Percentiles rank a stretch among this genome's conserved stretches.
phyloP scores from a whole-genome alignment of 2,329 filamentous ascomycete species.

The Xylariales sp. region DNA sequence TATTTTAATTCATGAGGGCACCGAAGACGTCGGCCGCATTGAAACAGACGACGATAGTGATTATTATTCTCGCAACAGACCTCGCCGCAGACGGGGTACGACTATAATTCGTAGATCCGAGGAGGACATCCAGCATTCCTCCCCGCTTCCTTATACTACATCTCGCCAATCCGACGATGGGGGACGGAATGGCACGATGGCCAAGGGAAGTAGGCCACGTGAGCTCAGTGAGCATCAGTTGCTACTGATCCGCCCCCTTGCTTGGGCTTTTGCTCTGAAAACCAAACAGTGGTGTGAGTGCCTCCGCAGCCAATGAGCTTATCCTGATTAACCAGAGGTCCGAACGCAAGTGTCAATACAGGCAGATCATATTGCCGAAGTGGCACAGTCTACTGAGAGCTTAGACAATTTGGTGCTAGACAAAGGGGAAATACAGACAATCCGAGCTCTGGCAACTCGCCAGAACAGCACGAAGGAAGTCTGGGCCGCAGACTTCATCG shows the following conservation, averaged over 20 bases:
- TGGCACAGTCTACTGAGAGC: neutral
- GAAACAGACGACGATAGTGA: no score
- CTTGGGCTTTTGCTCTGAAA: constrained; percentile 16
- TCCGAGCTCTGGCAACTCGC: constrained; percentile 22
- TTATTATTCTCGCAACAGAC: no score
- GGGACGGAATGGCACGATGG: no score
- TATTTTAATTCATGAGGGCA: no score
- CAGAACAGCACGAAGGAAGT: constrained; percentile 26
- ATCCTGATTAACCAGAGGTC: no score
- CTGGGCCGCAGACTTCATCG: constrained; percentile 32
- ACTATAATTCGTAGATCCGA: no score
- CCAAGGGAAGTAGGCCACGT: neutral
- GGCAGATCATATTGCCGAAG: constrained; percentile 10
- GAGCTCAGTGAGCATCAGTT: constrained; percentile 24
- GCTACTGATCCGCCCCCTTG: neutral
- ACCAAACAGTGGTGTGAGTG: constrained; percentile 30
- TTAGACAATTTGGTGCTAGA: constrained; percentile 14
- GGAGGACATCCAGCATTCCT: no score
- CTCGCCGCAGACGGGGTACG: no score
- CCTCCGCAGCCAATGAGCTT: no score
- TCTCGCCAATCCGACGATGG: no score
- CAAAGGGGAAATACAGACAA: constrained; percentile 15
- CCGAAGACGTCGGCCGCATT: no score
- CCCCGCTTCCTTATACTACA: no score
- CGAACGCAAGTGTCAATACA: constrained; percentile 2